Evolutionary conservation across 1,139 yeast species (phyloP), one percentile per base, ranked within the genome.

Genomic region (Scheffersomyces cryptocercus): DNA sequence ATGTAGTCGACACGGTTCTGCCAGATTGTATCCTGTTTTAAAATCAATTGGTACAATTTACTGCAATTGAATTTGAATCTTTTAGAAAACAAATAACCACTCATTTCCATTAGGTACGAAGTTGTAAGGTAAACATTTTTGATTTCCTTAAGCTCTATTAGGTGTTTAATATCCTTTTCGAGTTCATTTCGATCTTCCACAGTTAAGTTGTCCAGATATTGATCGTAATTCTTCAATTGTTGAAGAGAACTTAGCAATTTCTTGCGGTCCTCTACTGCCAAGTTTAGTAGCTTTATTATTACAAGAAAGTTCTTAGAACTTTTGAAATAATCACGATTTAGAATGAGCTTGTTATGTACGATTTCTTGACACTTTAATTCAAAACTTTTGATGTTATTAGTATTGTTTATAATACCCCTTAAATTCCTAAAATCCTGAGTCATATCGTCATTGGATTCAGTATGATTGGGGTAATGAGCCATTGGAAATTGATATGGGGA

Each of bases 331-430:
- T 31, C 42, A 30, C 42, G n/a, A 32, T 43, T 36, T 36, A 45
- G 34, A 3, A 38, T 39, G 13, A 38, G 34, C 37, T 39, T 45
- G 6, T 40, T 24, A 20, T 26, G 38, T 7, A 45, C 33, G 24
- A 45, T 37, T 11, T 43, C 44, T 28, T 45, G 46, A 33, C 48
- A 45, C 12, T 29, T 30, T n/a, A 28, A 32, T 9, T 36, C 32
- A 12, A 44, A 44, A 12, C 35, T 29, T 12, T 28, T 30, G 28
- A 28, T 29, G 24, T 12, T n/a, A 34, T 26, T 16, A 20, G 29
- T 28, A 24, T 30, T 24, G 14, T 37, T 28, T n/a, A 37, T 29
- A 16, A 37, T 20, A 37, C 15, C 26, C 16, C n/a, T 8, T 14
- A 30, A 13, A 5, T 37, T 12, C 13, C 33, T 28, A 13, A 13